These are phyloP conservation scores for Pinus taeda DNA, from an alignment of 75 land plant species.

Conservation along the genomic window DNA sequence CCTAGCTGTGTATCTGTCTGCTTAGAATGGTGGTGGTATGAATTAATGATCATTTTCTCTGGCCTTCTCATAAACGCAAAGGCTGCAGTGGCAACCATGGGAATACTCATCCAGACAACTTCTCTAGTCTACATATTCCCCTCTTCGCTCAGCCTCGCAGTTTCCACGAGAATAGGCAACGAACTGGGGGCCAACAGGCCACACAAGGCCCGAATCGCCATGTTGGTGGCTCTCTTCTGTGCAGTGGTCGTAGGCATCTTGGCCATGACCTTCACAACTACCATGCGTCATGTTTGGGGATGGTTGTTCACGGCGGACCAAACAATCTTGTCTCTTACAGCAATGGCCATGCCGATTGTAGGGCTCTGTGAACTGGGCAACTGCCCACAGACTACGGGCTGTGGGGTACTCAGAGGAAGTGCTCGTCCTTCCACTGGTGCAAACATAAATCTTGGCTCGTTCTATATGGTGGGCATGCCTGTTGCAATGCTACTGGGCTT, in stretches of 20 bases:
- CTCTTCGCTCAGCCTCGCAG: constrained; percentile 56
- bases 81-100: constrained; percentile 71
- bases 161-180: constrained; percentile 72
- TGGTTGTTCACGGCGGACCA: constrained; percentile 47
- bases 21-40: constrained; percentile 89
- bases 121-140: constrained; percentile 68
- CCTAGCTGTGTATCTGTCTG: constrained; percentile 79
- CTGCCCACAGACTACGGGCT: constrained; percentile 75
- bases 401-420: constrained; percentile 68
- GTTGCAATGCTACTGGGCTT: constrained; percentile 60
- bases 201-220: constrained; percentile 26
- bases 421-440: constrained; percentile 65
- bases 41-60: constrained; percentile 66
- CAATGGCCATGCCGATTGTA: constrained; percentile 61
- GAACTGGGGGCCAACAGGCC: constrained; percentile 70
- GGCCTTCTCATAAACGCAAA: constrained; percentile 54
- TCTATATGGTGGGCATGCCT: constrained; percentile 76
- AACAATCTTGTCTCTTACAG: constrained; percentile 40
- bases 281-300: constrained; percentile 54
- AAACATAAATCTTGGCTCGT: constrained; percentile 64
- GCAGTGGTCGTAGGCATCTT: constrained; percentile 40
- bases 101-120: constrained; percentile 75
- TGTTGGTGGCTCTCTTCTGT: constrained; percentile 31
- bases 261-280: constrained; percentile 46
- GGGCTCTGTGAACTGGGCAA: constrained; percentile 81